Percentiles rank a stretch among this genome's conserved stretches.
Conservation (phyloP, 2,329 filamentous ascomycete species). For the Fusarium nodosum region DNA sequence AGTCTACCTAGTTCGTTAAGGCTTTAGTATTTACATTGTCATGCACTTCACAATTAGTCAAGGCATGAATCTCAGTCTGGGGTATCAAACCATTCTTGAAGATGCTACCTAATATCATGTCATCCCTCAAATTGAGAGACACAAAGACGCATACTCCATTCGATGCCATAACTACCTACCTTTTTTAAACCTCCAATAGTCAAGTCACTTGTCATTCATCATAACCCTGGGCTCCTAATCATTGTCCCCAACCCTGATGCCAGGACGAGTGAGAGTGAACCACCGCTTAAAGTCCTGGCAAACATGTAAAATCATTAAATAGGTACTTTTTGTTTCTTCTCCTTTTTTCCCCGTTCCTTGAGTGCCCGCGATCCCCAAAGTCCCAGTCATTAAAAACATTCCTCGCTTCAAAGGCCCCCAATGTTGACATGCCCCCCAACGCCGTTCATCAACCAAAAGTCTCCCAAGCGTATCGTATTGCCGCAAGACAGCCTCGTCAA, state of each 20-base stretch:
- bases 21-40: neutral
- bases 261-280: constrained; percentile 30
- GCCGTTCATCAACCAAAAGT: constrained; percentile 43
- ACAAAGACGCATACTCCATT: constrained; percentile 35
- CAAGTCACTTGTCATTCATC: constrained; percentile 34
- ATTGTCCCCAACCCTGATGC: constrained; percentile 15
- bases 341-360: constrained; percentile 35
- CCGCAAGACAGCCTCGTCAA: constrained; percentile 7
- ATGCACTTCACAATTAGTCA: neutral
- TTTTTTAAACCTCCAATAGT: constrained; percentile 30
- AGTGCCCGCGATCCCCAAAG: constrained; percentile 12
- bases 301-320: constrained; percentile 35
- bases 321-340: constrained; percentile 34
- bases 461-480: constrained; percentile 29
- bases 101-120: constrained; percentile 35
- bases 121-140: constrained; percentile 15
- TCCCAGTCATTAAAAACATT: constrained; percentile 40
- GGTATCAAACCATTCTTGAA: constrained; percentile 45
- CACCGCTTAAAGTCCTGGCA: constrained; percentile 14
- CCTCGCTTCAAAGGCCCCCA: constrained; percentile 36
- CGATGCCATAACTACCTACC: constrained; percentile 30
- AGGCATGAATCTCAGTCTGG: constrained; percentile 4
- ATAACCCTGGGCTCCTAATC: constrained; percentile 23
- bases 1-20: neutral
- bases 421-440: constrained; percentile 39